A percentile compares a stretch with the other conserved stretches of the same genome.
Evolutionary conservation across 345 rosid species (phyloP).

Genomic region (Aquilaria yunnanensis): DNA sequence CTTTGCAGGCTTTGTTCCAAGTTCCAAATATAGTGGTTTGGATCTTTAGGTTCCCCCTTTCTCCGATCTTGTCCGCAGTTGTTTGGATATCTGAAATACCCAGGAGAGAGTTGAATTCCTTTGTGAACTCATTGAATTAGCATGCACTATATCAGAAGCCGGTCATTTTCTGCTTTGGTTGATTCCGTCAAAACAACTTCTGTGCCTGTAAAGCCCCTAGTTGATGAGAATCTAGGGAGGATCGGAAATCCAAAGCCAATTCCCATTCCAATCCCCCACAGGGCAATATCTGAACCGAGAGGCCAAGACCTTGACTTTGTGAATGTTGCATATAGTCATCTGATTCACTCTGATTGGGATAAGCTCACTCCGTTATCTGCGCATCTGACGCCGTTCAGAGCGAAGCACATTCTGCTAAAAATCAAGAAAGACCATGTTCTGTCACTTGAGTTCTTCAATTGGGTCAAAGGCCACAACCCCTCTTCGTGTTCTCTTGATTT

Average conservation of each 20-base stretch:
- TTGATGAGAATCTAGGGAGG: conserved; percentile 14
- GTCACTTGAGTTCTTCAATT: conserved; percentile 70
- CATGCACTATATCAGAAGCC: conserved; percentile 12
- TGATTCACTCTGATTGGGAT: conserved; percentile 77
- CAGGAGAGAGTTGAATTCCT: background rate
- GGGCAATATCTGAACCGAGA: conserved; percentile 51
- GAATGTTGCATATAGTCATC: conserved; percentile 74
- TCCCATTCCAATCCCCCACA: conserved; percentile 72
- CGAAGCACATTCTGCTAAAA: conserved; percentile 54
- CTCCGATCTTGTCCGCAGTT: too few species aligned
- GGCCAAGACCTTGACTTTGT: conserved; percentile 84
- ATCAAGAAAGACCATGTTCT: conserved; percentile 58
- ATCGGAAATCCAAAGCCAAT: conserved; percentile 26
- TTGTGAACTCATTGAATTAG: background rate
- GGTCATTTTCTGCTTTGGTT: conserved; percentile 28
- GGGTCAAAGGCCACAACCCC: conserved; percentile 44
- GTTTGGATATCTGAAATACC: too few species aligned
- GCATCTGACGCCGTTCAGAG: conserved; percentile 46
- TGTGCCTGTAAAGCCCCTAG: conserved; percentile 5
- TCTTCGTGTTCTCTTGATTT: conserved; percentile 47
- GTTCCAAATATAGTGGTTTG: too few species aligned
- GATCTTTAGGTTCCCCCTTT: too few species aligned
- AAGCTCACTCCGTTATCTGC: conserved; percentile 38
- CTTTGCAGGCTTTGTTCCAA: too few species aligned
- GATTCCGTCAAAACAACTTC: conserved; percentile 7